Conservation (phyloP, 805 yeast genomes). For the Kazachstania kunashirensis region DNA sequence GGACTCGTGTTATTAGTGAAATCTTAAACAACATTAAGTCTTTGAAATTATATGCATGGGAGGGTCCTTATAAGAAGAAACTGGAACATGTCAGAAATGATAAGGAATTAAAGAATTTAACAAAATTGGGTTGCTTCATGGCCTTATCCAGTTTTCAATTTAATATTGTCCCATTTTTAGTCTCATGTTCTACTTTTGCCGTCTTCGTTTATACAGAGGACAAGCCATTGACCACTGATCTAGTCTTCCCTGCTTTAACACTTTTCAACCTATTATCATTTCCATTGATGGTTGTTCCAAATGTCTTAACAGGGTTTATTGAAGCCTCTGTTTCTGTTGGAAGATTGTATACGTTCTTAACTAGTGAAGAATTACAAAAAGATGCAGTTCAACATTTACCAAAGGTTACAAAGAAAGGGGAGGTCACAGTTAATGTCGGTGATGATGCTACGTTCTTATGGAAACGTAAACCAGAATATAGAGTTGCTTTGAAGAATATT, state of each 20-base stretch:
- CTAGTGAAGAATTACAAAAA: slow-evolving; percentile 70
- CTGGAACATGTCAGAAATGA: slow-evolving; percentile 78
- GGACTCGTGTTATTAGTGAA: slow-evolving; percentile 83
- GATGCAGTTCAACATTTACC: slow-evolving; percentile 47
- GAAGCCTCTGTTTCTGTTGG: slow-evolving; percentile 80
- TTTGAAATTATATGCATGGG: slow-evolving; percentile 93
- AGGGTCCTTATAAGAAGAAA: slow-evolving; percentile 66
- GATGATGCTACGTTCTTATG: slow-evolving; percentile 66
- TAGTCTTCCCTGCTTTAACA: slow-evolving; percentile 85
- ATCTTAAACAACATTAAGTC: slow-evolving; percentile 87
- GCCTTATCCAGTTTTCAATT: slow-evolving; percentile 70
- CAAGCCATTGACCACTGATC: slow-evolving; percentile 72
- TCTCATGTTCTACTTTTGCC: slow-evolving; percentile 83
- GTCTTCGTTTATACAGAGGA: slow-evolving; percentile 53
- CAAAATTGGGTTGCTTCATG: slow-evolving; percentile 58
- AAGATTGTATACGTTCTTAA: slow-evolving; percentile 66
- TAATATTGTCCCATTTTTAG: slow-evolving; percentile 80
- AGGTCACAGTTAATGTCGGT: slow-evolving; percentile 48
- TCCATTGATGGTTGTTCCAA: slow-evolving; percentile 89
- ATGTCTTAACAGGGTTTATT: slow-evolving; percentile 73
- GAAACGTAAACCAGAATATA: slow-evolving; percentile 62
- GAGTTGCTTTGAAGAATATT: slow-evolving; percentile 55
- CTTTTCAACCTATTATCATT: slow-evolving; percentile 80
- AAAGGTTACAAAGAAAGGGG: slow-evolving; percentile 47
- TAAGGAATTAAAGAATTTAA: slow-evolving; percentile 69